Conservation (phyloP, 2,329 filamentous ascomycete genomes). For the Fusarium zealandicum region DNA sequence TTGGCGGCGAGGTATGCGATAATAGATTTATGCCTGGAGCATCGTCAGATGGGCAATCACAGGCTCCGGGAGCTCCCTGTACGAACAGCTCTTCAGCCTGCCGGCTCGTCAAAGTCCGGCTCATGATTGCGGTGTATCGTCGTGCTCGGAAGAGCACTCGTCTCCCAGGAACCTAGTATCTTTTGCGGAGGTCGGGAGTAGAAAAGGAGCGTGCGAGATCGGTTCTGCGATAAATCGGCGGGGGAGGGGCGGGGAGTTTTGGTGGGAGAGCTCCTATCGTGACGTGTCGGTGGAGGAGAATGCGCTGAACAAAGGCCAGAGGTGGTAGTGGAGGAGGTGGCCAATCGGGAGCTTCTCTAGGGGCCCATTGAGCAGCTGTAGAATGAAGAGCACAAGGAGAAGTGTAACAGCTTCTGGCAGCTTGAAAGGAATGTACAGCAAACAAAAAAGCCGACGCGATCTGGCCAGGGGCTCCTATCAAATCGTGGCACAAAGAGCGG, state of each 20-base stretch:
- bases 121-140: conserved; percentile 32
- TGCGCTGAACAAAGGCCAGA: conserved; percentile 14
- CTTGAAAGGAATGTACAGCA: conserved; percentile 16
- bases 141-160: conserved; percentile 24
- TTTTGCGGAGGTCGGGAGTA: background rate
- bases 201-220: conserved; percentile 15
- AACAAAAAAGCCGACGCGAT: conserved; percentile 15
- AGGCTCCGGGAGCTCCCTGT: conserved; percentile 26
- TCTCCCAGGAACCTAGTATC: conserved; percentile 1
- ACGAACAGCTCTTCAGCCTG: conserved; percentile 90
- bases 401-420: conserved; percentile 11
- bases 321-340: conserved; percentile 1
- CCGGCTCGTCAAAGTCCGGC: conserved; percentile 46
- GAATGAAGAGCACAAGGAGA: conserved; percentile 21
- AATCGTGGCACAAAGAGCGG: conserved; percentile 33
- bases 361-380: conserved; percentile 10
- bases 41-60: conserved; percentile 25
- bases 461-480: conserved; percentile 30
- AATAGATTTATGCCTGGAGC: conserved; percentile 83
- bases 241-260: conserved; percentile 35
- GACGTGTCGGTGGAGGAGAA: conserved; percentile 33
- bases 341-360: conserved; percentile 13
- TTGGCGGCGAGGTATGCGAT: conserved; percentile 84
- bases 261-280: conserved; percentile 31
- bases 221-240: conserved; percentile 33